Evolutionary conservation across 2,329 filamentous ascomycete species (phyloP), one percentile per base, ranked within the genome.

Genomic region (Basipetospora sp.): DNA sequence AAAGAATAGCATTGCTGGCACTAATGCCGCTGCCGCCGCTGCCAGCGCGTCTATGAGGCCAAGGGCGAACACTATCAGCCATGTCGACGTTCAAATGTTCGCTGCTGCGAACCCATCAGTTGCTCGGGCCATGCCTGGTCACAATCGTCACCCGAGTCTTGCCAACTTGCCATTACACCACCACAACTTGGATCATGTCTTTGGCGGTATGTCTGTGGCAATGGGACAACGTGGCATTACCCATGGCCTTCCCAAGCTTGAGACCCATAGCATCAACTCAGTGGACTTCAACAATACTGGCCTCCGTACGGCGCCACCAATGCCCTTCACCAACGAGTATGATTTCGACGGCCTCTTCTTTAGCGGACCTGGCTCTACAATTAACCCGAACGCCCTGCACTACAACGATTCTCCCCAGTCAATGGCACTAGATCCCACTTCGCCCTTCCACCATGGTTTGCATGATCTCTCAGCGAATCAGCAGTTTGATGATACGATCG

Each of bases 61-160:
- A 16, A 71, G 90, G 49, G 88, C 90, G 39, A 96, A 96, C 54
- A 98, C 90, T 27, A 92, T 98, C 52, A 90, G 87, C 53, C 87
- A 96, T 56, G 76, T 96, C 40, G 90, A 94, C 54, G 71, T 93
- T 55, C 82, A 79, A 48, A 72, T 90, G 59, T 67, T 83, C 44
- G 72, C 73, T 35, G 63, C 71, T 10, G 69, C 70, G 36, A 75
- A 71, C 49, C 62, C 67, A 31, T 62, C 67, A 30, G 68, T 61
- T 47, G 65, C 58, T 46, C 59, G 57, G 48, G 63, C 51, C 48
- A 67, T 61, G 56, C 67, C 58, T 41, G 60, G 52, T 53, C 84
- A 72, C 62, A 76, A 65, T 56, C 81, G 79, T 44, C 83, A 90
- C 54, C 71, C 77, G 19, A 88, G 83, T 52, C 65, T 92, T 31